These are phyloP conservation scores for Nicotiana otophora DNA, from an alignment of 257 asterid genomes.

Conservation along the genomic window DNA sequence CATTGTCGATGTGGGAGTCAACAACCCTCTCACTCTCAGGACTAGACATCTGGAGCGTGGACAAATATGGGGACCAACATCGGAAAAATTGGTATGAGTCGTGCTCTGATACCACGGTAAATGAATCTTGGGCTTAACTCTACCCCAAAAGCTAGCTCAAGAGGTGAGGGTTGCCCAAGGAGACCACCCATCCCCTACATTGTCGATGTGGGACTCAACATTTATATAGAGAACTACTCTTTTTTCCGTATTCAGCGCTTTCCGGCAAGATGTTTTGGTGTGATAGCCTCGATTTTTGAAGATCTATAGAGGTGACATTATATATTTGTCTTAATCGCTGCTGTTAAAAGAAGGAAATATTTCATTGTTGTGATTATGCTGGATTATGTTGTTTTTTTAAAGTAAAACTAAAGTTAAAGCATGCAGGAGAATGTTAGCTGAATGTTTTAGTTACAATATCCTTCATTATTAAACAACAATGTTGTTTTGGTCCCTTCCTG, in stretches of 20 bases:
- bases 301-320: background rate
- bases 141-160: too few relatives aligned
- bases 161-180: too few relatives aligned
- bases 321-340: background rate
- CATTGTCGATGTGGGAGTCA: too few relatives aligned
- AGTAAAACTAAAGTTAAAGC: background rate
- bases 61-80: too few relatives aligned
- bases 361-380: constrained; percentile 1
- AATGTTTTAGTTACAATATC: background rate
- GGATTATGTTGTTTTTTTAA: background rate
- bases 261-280: background rate
- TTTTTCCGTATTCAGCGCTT: background rate
- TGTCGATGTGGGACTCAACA: too few relatives aligned
- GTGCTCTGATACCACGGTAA: too few relatives aligned
- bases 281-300: background rate
- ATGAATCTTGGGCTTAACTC: too few relatives aligned
- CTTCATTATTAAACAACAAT: background rate
- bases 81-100: too few relatives aligned
- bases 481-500: background rate
- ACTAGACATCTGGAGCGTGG: too few relatives aligned
- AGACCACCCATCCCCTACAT: too few relatives aligned
- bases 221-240: background rate
- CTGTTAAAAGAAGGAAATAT: background rate
- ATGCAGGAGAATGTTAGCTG: background rate
- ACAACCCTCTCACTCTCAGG: too few relatives aligned